A percentile compares a stretch with the other conserved stretches of the same genome.
phyloP scores from a whole-genome alignment of 495 filamentous ascomycete species.

The Jackrogersella multiformis region DNA sequence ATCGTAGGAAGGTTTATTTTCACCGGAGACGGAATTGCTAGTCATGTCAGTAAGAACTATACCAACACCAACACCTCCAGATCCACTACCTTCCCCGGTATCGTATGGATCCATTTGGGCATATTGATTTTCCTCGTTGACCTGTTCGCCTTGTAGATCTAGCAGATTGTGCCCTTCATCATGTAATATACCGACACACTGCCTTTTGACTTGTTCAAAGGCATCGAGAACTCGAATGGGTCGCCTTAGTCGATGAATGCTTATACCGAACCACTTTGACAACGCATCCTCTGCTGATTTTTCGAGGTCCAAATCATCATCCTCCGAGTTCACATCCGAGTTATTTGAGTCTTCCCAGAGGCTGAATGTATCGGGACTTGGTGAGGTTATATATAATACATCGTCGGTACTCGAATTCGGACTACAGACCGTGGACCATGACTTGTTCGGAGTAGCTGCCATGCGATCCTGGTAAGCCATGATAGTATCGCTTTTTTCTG shows the following conservation, averaged over 20 bases:
- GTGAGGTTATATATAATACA: too few species aligned
- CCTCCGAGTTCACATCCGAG: not conserved
- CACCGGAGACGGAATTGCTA: not conserved
- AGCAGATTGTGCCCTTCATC: slow-evolving; percentile 14
- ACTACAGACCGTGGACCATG: not conserved
- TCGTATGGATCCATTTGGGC: slow-evolving; percentile 9
- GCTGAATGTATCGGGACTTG: not conserved
- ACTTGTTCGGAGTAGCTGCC: not conserved
- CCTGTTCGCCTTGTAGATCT: not conserved
- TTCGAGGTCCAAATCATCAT: slow-evolving; percentile 22
- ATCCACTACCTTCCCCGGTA: slow-evolving; percentile 2
- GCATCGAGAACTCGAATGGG: slow-evolving; percentile 11
- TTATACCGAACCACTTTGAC: slow-evolving; percentile 22
- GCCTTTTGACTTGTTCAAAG: slow-evolving; percentile 10
- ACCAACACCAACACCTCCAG: not conserved
- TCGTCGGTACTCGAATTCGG: not conserved
- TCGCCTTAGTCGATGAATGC: slow-evolving; percentile 10
- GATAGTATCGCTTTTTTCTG: not conserved
- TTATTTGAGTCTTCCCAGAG: not conserved
- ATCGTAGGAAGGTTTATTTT: not conserved
- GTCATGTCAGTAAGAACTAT: not conserved
- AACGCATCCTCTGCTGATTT: slow-evolving; percentile 15
- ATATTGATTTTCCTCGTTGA: not conserved
- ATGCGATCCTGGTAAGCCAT: not conserved
- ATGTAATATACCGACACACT: slow-evolving; percentile 14